phyloP scores from a whole-genome alignment of 2,329 filamentous ascomycete species.

The Nemania sp. region DNA sequence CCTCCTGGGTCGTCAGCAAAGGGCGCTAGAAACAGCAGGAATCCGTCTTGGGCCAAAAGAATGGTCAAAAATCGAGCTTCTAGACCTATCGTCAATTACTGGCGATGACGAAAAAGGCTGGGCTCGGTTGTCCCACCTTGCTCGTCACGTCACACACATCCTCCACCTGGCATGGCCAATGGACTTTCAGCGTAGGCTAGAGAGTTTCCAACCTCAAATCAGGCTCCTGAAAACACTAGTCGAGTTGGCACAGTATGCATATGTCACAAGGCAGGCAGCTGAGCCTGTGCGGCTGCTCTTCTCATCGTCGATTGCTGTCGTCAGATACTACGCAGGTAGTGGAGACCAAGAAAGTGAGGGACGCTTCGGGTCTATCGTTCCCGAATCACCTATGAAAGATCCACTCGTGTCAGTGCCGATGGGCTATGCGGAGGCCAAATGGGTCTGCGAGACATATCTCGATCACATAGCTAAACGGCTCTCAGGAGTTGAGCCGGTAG shows the following conservation, averaged over 20 bases:
- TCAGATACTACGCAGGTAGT: constrained; percentile 23
- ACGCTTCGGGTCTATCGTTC: constrained; percentile 33
- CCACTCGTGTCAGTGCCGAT: constrained; percentile 41
- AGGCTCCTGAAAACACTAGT: constrained; percentile 9
- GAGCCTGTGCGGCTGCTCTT: constrained; percentile 36
- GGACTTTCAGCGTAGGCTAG: constrained; percentile 21
- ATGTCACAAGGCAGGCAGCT: not conserved
- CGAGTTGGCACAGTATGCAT: constrained; percentile 6
- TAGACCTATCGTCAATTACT: not conserved
- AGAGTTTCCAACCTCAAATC: constrained; percentile 19
- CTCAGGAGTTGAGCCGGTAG: constrained; percentile 43
- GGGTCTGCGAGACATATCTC: constrained; percentile 50
- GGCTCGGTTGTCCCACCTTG: not conserved
- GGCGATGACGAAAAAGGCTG: not conserved
- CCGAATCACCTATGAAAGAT: constrained; percentile 43
- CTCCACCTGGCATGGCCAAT: constrained; percentile 29
- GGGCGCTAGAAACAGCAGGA: constrained; percentile 15
- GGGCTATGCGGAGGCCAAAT: constrained; percentile 54
- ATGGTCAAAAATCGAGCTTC: constrained; percentile 20
- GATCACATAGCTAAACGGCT: constrained; percentile 42
- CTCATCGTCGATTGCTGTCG: constrained; percentile 40
- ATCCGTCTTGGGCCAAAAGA: constrained; percentile 8
- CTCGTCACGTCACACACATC: constrained; percentile 26
- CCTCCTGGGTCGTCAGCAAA: constrained; percentile 14
- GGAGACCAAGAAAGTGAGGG: not conserved